phyloP scores from a whole-genome alignment of 495 filamentous ascomycete genomes.

The Xylaria curta region DNA sequence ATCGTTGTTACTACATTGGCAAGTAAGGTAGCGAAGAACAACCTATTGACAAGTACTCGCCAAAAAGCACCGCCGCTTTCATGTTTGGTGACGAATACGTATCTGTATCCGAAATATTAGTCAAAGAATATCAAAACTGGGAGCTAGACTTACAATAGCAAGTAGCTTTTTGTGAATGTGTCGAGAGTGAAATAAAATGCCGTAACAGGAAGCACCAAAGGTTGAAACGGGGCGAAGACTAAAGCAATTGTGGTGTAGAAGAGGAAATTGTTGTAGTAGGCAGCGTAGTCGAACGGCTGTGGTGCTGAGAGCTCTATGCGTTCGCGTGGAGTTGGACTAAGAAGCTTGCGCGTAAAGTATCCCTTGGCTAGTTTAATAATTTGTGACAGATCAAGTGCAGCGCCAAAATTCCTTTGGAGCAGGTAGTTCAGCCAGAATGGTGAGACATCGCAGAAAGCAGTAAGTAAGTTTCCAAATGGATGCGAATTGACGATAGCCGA shows the following conservation, averaged over 20 bases:
- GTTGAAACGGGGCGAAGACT: constrained; percentile 76
- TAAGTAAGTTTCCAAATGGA: constrained; percentile 60
- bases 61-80: constrained; percentile 82
- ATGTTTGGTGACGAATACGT: constrained; percentile 74
- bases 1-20: constrained; percentile 72
- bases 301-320: constrained; percentile 82
- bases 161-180: constrained; percentile 79
- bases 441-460: constrained; percentile 69
- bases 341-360: constrained; percentile 67
- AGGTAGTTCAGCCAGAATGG: constrained; percentile 84
- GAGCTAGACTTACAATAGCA: constrained; percentile 70
- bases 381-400: constrained; percentile 77
- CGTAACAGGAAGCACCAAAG: constrained; percentile 74
- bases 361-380: constrained; percentile 63
- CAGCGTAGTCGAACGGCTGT: constrained; percentile 79
- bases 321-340: constrained; percentile 77
- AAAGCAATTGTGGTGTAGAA: constrained; percentile 81
- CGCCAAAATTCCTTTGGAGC: constrained; percentile 79
- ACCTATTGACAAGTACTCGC: constrained; percentile 77
- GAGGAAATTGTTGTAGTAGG: constrained; percentile 83
- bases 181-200: constrained; percentile 81
- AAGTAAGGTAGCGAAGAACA: constrained; percentile 73
- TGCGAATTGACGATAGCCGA: constrained; percentile 62
- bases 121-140: neutral
- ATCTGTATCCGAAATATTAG: constrained; percentile 11